phyloP scores from a whole-genome alignment of 73 alveolate genomes.

The Uronychia setigera region DNA sequence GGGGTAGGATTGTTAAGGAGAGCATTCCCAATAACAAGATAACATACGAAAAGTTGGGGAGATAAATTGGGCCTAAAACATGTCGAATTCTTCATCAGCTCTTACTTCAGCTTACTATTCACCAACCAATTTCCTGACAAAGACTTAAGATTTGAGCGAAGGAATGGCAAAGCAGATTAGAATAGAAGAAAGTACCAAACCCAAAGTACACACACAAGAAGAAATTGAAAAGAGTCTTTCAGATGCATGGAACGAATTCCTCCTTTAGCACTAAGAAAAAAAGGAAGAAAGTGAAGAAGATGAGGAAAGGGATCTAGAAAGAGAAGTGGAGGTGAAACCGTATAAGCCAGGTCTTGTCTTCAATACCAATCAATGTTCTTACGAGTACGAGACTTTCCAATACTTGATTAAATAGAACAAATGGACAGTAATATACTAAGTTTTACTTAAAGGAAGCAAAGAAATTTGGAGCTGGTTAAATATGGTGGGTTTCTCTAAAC shows the following conservation, averaged over 20 bases:
- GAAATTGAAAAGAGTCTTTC: too few species aligned
- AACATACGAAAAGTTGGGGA: background rate
- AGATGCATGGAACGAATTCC: background rate
- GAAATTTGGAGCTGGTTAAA: slow-evolving; percentile 25
- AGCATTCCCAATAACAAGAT: too few species aligned
- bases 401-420: slow-evolving; percentile 13
- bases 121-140: too few species aligned
- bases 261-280: background rate
- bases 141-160: too few species aligned
- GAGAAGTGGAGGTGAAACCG: background rate
- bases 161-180: too few species aligned
- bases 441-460: background rate
- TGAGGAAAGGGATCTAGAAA: background rate
- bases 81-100: too few species aligned
- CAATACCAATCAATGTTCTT: slow-evolving; percentile 29
- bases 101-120: too few species aligned
- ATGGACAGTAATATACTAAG: slow-evolving; percentile 6
- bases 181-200: too few species aligned
- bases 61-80: background rate
- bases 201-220: too few species aligned
- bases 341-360: background rate
- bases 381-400: slow-evolving; percentile 12
- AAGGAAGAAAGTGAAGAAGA: background rate
- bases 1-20: background rate
- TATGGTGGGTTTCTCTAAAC: slow-evolving; percentile 21